Base-by-base conservation (phyloP, 306 rosid genomes). In the Cucumis hystrix region DNA sequence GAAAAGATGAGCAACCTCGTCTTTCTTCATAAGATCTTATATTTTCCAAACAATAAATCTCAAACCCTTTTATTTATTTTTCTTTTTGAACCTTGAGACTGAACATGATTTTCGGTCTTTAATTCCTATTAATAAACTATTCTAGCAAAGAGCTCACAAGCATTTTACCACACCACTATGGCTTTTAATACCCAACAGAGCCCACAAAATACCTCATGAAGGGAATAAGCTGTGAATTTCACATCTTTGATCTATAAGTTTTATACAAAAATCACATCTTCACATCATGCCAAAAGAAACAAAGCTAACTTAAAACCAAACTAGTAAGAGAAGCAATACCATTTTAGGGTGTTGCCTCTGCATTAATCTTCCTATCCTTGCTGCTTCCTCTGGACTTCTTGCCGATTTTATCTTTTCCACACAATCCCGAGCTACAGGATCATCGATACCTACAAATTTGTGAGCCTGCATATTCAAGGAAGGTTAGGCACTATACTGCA, bases 361-460 rank as follows among this genome's bases (percentile, higher is more conserved):
- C 87, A 86, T 88, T 83, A 88, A 89, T 85, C 97, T 88, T 83
- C 93, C 97, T 56, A 86, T 80, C 57, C 85, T 85, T 49, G 97
- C 93, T 51, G 97, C 98, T 82, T 95, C 97, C 84, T 95, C 98
- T 1, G 96, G 96, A 90, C 96, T 87, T 85, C 71, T 87, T 7
- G 92, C 90, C 56, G 90, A 90, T 89, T 87, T 94, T 62, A 94
- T 90, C 64, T 60, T 92, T 65, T 86, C 92, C 70, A 90, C 84
- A 77, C 87, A 85, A 40, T 85, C 92, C 78, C 37, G 79, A 45
- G 94, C 97, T 78, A 61, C 25, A 57, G 89, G 83, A 86, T 95
- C 90, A 79, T 88, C 74, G 54, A 87, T 90, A 65, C 93, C 95
- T 54, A 84, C 43, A 82, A 95, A 90, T 80, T 95, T 95, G 30